Percentiles rank a stretch among this genome's conserved stretches.
Conservation (phyloP, 345 rosid species). For the Iberis pinnata region DNA sequence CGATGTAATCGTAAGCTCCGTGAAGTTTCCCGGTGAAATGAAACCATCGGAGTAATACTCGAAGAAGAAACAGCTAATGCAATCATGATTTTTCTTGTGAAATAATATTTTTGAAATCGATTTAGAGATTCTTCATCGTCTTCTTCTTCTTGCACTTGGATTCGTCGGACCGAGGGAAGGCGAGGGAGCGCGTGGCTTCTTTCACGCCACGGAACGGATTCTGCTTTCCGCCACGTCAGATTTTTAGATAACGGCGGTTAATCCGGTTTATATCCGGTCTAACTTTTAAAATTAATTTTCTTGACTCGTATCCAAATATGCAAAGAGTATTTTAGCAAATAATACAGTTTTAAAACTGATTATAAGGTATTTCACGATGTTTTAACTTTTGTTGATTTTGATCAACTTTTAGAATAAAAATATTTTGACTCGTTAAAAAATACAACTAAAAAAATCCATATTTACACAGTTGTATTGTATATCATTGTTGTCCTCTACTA, state of each 20-base stretch:
- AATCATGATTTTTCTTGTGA: slow-evolving; percentile 1
- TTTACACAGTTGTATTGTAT: too few relatives aligned
- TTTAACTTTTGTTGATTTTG: too few relatives aligned
- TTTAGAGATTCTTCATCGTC: not conserved
- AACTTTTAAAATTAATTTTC: not conserved
- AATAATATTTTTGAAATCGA: not conserved
- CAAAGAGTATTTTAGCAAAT: too few relatives aligned
- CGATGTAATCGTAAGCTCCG: not conserved
- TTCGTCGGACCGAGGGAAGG: slow-evolving; percentile 20
- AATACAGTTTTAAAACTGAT: too few relatives aligned
- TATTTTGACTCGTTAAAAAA: too few relatives aligned
- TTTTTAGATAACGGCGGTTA: slow-evolving; percentile 6
- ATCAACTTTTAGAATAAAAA: too few relatives aligned
- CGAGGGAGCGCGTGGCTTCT: slow-evolving; percentile 23
- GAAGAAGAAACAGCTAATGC: slow-evolving; percentile 25
- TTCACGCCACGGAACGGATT: slow-evolving; percentile 16
- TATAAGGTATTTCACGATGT: too few relatives aligned
- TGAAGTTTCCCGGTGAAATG: slow-evolving; percentile 12
- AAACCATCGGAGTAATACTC: slow-evolving; percentile 3
- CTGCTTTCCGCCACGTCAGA: slow-evolving; percentile 24
- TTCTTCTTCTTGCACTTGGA: slow-evolving; percentile 1
- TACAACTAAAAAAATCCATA: too few relatives aligned
- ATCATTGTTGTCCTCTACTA: too few relatives aligned
- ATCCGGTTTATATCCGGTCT: slow-evolving; percentile 9
- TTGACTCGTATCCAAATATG: too few relatives aligned